phyloP scores from a whole-genome alignment of 331 rosid genomes.

The Malus hybrid region DNA sequence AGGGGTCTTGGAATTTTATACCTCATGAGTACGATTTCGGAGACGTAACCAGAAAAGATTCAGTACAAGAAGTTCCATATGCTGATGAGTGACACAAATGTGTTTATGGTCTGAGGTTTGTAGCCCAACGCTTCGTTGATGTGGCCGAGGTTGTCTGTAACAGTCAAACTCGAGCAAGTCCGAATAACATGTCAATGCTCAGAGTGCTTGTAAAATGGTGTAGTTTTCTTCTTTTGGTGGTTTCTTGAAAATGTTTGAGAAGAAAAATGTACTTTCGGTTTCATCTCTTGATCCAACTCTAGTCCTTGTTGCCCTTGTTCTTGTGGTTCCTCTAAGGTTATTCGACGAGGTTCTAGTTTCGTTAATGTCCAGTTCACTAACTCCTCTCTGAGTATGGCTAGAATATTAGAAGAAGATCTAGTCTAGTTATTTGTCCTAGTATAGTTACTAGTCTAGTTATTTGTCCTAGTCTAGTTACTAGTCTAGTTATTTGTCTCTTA shows the following conservation, averaged over 20 bases:
- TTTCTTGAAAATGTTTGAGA: background rate
- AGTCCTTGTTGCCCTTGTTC: background rate
- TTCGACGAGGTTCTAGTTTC: background rate
- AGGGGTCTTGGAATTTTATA: conserved; percentile 4
- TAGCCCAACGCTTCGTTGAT: background rate
- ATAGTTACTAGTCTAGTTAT: no score
- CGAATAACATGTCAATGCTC: conserved; percentile 12
- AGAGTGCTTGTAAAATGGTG: conserved; percentile 8
- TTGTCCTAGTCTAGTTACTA: no score
- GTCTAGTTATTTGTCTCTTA: no score
- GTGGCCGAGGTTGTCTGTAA: background rate
- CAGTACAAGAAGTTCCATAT: conserved; percentile 7
- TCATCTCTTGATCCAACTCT: background rate
- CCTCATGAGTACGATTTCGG: conserved; percentile 5
- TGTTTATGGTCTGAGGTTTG: background rate
- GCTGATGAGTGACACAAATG: conserved; percentile 2
- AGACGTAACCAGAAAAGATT: background rate
- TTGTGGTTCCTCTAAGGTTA: background rate
- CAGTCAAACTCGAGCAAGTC: conserved; percentile 3
- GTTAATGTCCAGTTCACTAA: background rate
- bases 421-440: no score
- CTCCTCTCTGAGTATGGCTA: no score
- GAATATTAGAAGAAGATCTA: no score
- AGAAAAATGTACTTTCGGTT: background rate
- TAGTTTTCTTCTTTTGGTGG: conserved; percentile 13